Evolutionary conservation across 768 basidiomycete species (phyloP), one percentile per base, ranked within the genome.

Genomic region (Boletellus sp.): DNA sequence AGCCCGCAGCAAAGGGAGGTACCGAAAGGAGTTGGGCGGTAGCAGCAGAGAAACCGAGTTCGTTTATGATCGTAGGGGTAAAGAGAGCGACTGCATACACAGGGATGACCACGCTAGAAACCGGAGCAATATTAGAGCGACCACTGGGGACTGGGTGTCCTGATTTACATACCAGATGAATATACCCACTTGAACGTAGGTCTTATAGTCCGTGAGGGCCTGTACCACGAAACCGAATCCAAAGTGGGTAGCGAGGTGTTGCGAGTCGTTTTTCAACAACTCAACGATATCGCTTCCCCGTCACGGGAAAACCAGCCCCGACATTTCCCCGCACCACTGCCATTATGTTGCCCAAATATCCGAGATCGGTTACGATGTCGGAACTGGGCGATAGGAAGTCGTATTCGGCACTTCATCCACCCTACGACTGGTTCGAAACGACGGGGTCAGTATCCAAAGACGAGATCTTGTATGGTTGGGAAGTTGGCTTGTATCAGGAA

Each of bases 401-500:
- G 24, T 60, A 61, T 1, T 61, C 41, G 3, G 67, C 53, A 16
- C 68, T 58, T 71, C 72, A 73, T 22, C 70, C 70, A 10, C 63
- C 67, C 54, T 66, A 72, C 19, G 58, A 42, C 26, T 56, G 42
- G 28, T 61, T 48, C 1, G 59, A 40, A 2, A 47, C 56, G 15
- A 56, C 51, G 0, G 61, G 11, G 15, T 50, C 19, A 9, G 55
- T 62, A 59, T 8, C 72, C 73, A 7, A 75, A 68, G 1, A 65
- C 33, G 34, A 76, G 65, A 12, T 76, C 68, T 24, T 72, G 68
- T 0, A 74, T 64, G 11, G 62, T 66, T 4, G 72, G 70, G 36
- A 76, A 70, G 60, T 72, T 68, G 49, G 72, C 69, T 45, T 76
- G 69, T 1, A 62, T 61, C 34, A 77, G 67, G 3, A 73, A 76